Conservation (phyloP, 73 alveolate species). For the Tetrahymena borealis region DNA sequence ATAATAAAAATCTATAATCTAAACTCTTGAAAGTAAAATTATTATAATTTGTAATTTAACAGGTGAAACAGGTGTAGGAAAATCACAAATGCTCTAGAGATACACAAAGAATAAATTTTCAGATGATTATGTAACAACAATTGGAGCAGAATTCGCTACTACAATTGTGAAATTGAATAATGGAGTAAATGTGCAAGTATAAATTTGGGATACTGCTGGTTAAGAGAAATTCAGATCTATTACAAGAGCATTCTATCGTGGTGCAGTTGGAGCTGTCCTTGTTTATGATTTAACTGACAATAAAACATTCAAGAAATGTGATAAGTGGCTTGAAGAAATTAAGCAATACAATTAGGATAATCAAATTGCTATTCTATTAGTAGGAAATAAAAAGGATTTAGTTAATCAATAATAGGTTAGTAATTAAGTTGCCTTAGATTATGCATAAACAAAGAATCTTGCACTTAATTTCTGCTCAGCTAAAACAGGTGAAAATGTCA, state of each 20-base stretch:
- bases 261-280: conserved; percentile 59
- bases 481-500: conserved; percentile 53
- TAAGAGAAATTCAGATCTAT: conserved; percentile 56
- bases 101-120: conserved; percentile 39
- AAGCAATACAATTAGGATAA: conserved; percentile 22
- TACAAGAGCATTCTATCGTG: conserved; percentile 52
- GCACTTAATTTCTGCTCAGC: conserved; percentile 31
- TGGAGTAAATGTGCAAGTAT: conserved; percentile 28
- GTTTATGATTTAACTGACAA: conserved; percentile 49
- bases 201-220: conserved; percentile 61
- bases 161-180: neutral
- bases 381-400: conserved; percentile 55
- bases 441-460: neutral
- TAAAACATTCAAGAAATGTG: conserved; percentile 43
- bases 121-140: conserved; percentile 50
- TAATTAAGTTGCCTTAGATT: neutral
- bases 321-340: conserved; percentile 51
- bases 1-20: no score
- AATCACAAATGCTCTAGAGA: neutral
- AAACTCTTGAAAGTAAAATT: no score
- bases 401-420: conserved; percentile 11
- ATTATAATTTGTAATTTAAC: neutral
- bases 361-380: conserved; percentile 38
- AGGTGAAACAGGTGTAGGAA: neutral
- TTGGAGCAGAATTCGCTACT: conserved; percentile 59